Evolutionary conservation across 352 stramenopile genomes (phyloP), one percentile per base, ranked within the genome.

Genomic region (Pythium monospermum): DNA sequence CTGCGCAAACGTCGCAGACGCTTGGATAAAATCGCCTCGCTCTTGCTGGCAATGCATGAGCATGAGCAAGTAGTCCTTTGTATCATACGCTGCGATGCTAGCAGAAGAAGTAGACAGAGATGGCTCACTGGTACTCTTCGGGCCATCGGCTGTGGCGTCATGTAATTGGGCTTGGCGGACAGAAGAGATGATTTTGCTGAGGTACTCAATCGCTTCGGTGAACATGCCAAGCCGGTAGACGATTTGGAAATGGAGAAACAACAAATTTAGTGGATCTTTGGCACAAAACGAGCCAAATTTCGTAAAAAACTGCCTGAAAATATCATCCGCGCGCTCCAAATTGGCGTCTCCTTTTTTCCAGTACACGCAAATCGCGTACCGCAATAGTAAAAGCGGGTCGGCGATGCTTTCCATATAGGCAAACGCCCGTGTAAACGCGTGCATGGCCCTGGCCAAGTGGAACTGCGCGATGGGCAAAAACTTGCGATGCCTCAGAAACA

Each of bases 231-330:
- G 45, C 1, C 78, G 64, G 22, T 69, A 66, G 1, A 85, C 50
- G 2, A 83, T 69, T 67, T 89, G 78, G 35, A 89, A 85, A 28
- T 76, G 69, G 19, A 89, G 48, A 40, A 87, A 85, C 19, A 73
- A 44, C 25, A 89, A 42, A 37, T 76, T 83, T 2, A 66, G 25
- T 2, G 68, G 71, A 31, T 85, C 71, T 49, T 73, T 75, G 30
- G 85, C 78, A 37, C 75, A 85, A 36, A 89, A 89, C 16, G 44
- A 77, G 18, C 62, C 47, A 49, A 85, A 87, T 36, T 72, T 78
- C 5, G 56, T 51, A 28, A 85, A 69, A 2, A 89, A 50, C 19
- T 87, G 64, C 21, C 64, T 59, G 6, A 85, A 71, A 35, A 89
- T 74, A 21, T 83, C 71, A 31, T 79, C 51, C 0, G 73, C 73